Evolutionary conservation across 495 filamentous ascomycete genomes (phyloP), one percentile per base, ranked within the genome.

Genomic region (Neurospora tetrasperma): DNA sequence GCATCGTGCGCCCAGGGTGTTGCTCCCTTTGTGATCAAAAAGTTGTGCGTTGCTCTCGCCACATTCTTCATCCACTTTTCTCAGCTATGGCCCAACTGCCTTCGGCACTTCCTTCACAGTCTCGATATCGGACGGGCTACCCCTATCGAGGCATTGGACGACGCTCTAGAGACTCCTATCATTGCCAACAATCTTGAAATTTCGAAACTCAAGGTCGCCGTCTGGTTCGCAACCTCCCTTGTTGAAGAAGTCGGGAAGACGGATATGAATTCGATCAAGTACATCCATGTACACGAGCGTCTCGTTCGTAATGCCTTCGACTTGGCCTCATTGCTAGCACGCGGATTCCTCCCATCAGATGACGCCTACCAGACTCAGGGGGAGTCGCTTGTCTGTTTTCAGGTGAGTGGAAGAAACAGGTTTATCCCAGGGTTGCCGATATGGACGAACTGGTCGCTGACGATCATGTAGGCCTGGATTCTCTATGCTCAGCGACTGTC

Each of bases 31-130:
- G 93, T 97, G 9, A 81, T 91, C 43, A 89, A 88, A 78, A 99
- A 99, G 82, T 85, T 98, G 31, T 94, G 93, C 75, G 89, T 91
- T 31, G 92, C 93, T 46, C 80, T 98, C 10, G 91, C 92, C 44
- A 89, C 91, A 5, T 93, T 92, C 77, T 97, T 94, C 77, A 82
- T 94, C 40, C 90, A 91, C 70, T 90, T 92, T 48, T 87, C 88
- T 0, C 82, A 87, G 35, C 83, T 86, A 5, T 97, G 93, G 93
- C 84, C 84, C 41, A 84, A 83, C 72, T 93, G 90, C 71, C 69
- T 97, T 10, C 86, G 85, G 74, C 91, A 94, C 76, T 82, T 97
- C 10, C 83, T 90, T 73, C 82, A 88, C 78, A 89, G 89, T 78
- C 78, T 93, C 76, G 83, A 86, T 73, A 74, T 84, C 74, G 86